Conservation (phyloP, 1,139 yeast genomes). For the Sugiyamaella japonica region DNA sequence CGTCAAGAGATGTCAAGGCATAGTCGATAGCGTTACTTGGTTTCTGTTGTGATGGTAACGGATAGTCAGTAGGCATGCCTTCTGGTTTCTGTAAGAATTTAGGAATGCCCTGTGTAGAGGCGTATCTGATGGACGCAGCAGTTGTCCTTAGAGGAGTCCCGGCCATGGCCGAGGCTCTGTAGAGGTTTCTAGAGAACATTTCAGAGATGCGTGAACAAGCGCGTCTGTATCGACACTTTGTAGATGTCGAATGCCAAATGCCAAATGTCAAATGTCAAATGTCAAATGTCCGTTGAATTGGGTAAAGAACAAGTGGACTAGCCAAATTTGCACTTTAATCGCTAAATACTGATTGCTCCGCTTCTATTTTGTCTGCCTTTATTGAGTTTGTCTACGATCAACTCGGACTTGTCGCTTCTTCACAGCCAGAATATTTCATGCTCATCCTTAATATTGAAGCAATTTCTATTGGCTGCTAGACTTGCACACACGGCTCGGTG, state of each 20-base stretch:
- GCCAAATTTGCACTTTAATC: too few relatives aligned
- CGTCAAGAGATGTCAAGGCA: conserved; percentile 80
- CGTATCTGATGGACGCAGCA: not conserved
- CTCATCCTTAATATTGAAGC: not conserved
- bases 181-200: conserved; percentile 9
- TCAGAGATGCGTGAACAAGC: not conserved
- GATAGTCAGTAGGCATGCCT: conserved; percentile 50
- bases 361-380: not conserved
- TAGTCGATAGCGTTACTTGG: conserved; percentile 67
- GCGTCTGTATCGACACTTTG: not conserved
- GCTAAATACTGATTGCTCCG: too few relatives aligned
- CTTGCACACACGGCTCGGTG: not conserved
- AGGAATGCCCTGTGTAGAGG: conserved; percentile 19
- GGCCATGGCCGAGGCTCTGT: conserved; percentile 6
- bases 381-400: not conserved
- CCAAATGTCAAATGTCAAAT: too few relatives aligned
- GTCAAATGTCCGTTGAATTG: too few relatives aligned
- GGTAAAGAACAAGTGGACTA: too few relatives aligned
- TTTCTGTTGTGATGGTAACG: conserved; percentile 54
- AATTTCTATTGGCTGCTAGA: conserved; percentile 1
- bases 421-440: not conserved
- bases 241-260: not conserved
- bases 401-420: not conserved
- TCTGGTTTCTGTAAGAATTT: conserved; percentile 15
- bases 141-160: not conserved